Percentiles rank a stretch among this genome's conserved stretches.
Evolutionary conservation across 352 stramenopile genomes (phyloP).

Genomic region (Pythium biforme): DNA sequence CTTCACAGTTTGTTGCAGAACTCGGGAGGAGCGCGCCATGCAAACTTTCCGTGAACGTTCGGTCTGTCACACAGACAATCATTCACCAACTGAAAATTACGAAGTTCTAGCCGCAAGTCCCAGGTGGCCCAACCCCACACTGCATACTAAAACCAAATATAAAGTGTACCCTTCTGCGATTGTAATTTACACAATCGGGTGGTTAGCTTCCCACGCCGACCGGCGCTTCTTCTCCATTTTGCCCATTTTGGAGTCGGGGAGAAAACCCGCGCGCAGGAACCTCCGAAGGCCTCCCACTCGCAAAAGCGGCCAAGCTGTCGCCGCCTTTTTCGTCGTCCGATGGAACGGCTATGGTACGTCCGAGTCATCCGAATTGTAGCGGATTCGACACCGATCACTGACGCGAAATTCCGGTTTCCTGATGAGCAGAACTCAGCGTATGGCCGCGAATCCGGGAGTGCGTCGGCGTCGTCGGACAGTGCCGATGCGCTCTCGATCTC

Average conservation of each 20-base stretch:
- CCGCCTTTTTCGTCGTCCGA: conserved; percentile 26
- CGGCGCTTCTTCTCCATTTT: conserved; percentile 17
- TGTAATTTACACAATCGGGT: conserved; percentile 10
- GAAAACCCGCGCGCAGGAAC: neutral
- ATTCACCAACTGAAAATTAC: conserved; percentile 8
- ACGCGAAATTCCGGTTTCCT: conserved; percentile 4
- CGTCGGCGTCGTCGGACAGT: conserved; percentile 6
- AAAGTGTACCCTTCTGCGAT: conserved; percentile 1
- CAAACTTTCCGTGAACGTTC: conserved; percentile 37
- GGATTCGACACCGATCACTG: neutral
- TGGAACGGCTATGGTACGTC: conserved; percentile 30
- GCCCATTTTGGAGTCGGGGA: conserved; percentile 16
- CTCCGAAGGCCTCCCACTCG: neutral
- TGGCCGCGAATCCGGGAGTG: conserved; percentile 7
- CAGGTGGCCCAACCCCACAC: neutral
- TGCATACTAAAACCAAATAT: conserved; percentile 16
- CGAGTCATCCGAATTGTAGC: neutral
- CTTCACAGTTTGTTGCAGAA: neutral
- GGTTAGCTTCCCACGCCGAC: conserved; percentile 13
- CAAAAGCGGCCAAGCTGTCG: conserved; percentile 28
- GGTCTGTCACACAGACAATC: conserved; percentile 27
- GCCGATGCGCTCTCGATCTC: neutral
- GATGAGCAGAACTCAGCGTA: conserved; percentile 20
- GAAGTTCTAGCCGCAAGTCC: conserved; percentile 8
- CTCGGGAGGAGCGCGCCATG: conserved; percentile 13